These are phyloP conservation scores for Termitomyces bulborhizus DNA, from an alignment of 768 basidiomycete species.

Conservation along the genomic window DNA sequence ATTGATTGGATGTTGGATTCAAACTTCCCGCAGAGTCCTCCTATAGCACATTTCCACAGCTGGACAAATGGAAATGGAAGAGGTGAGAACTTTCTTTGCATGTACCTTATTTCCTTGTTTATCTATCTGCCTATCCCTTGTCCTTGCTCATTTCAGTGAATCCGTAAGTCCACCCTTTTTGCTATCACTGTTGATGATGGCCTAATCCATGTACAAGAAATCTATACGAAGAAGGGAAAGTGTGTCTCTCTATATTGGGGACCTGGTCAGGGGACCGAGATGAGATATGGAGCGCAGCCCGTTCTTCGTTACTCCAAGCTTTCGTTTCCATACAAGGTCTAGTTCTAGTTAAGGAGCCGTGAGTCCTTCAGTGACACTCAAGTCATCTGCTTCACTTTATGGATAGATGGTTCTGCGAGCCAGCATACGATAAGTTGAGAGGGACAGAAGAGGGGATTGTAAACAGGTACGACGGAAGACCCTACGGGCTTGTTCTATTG, in stretches of 20 bases:
- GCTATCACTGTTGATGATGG: background rate
- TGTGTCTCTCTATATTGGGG: constrained; percentile 85
- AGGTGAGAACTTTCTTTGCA: constrained; percentile 36
- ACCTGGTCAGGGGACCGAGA: constrained; percentile 89
- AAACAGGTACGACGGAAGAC: constrained; percentile 51
- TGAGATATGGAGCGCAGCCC: constrained; percentile 80
- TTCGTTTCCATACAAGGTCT: constrained; percentile 93
- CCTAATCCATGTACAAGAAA: constrained; percentile 41
- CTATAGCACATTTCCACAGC: constrained; percentile 83
- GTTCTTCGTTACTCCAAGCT: constrained; percentile 86
- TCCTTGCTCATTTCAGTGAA: constrained; percentile 42
- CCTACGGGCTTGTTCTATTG: background rate
- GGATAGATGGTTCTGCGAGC: constrained; percentile 82
- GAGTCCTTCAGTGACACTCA: constrained; percentile 26
- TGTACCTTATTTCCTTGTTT: constrained; percentile 1
- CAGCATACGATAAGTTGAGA: constrained; percentile 87
- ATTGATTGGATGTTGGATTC: constrained; percentile 91
- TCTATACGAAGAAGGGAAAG: constrained; percentile 93
- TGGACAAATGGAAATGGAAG: constrained; percentile 95
- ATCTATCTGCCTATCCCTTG: constrained; percentile 6
- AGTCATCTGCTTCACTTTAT: constrained; percentile 1
- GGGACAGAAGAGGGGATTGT: constrained; percentile 87
- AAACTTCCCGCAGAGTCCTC: constrained; percentile 78
- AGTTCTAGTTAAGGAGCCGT: constrained; percentile 91
- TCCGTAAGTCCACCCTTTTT: constrained; percentile 46